Base-by-base conservation (phyloP, 768 basidiomycete genomes). In the Hygrophoropsis aurantiaca region DNA sequence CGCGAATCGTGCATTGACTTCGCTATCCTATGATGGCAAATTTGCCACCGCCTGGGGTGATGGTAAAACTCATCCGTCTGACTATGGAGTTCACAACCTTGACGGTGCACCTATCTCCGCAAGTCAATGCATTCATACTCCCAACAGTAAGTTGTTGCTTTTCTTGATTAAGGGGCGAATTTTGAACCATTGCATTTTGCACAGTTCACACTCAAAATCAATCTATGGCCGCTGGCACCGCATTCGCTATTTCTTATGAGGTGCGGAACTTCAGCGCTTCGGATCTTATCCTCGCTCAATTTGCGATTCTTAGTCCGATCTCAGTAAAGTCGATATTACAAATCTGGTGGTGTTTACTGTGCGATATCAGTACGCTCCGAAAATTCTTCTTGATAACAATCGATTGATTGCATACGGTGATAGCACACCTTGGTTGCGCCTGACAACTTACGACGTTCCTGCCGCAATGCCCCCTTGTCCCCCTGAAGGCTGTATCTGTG, bases 341-440 rank as follows among this genome's bases (percentile, higher is more conserved):
- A 76, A 79, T 55, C 66, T 81, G 24, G 74, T 65, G 7, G 78
- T 81, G 8, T 81, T 81, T 66, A 63, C 65, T n/a, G 74, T 79
- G 42, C 67, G 67, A 16, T 70, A 76, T 53, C 64, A 77, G 77
- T 80, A 34, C 37, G 67, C 56, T 19, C 20, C n/a, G n/a, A 41
- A 15, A 36, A 38, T 13, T 23, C 33, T 25, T 5, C 19, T n/a
- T n/a, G 11, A 8, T 42, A 11, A 42, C 1, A 21, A 21, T 16
- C 30, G 18, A 32, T 13, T 30, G 6, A 30, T 11, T 44, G 44
- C 16, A n/a, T 11, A 26, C 18, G 11, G 41, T 26, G 15, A 16
- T 20, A 79, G 77, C 53, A 79, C 79, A 2, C 78, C 79, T 3
- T 81, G 76, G 76, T 75, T 73, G 58, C 74, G 78, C 23, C 23